Evolutionary conservation across 2,329 filamentous ascomycete species (phyloP), one percentile per base, ranked within the genome.

Genomic region (Ceratocystis colombiana): DNA sequence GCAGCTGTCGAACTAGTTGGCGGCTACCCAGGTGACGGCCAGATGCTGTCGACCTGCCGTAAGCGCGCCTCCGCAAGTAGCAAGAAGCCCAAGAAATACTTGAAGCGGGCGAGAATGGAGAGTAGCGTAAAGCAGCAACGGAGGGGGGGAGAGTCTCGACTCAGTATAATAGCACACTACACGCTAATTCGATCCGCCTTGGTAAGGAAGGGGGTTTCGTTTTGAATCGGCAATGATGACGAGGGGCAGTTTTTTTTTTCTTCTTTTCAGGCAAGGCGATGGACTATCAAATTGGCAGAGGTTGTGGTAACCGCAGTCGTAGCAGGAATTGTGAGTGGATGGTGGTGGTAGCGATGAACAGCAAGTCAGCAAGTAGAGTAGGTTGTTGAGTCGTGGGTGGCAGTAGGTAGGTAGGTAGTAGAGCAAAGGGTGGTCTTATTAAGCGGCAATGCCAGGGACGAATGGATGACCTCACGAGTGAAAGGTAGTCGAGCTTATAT

Each of bases 1-100:
- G 41, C 30, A 57, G 6, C 30, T 33, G 30, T 33, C 30, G 30
- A 33, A 33, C 6, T 33, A 33, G 30, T 28, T 57, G 53, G 53
- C 53, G 53, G 53, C 53, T 57, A 57, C 53, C 53, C 53, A 57
- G 53, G 53, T 57, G 53, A 57, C 53, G 53, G 53, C 22, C 53
- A 57, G 53, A 57, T 57, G 53, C 53, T 57, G 53, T 57, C 53
- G 53, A 57, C 53, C 53, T 57, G 53, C 53, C 53, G 53, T 57
- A 57, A 57, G 53, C 53, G 53, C 53, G 25, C 53, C 53, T 57
- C 30, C 53, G 53, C 53, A 57, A 25, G 30, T 33, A 57, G 53
- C 10, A 57, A 57, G 30, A 57, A 57, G 53, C 22, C 53, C 53
- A 57, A 57, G 53, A 57, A 57, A 33, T 22, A 57, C 53, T 33